Evolutionary conservation across 2,329 filamentous ascomycete genomes (phyloP).

Genomic region (Cryphonectria japonica): DNA sequence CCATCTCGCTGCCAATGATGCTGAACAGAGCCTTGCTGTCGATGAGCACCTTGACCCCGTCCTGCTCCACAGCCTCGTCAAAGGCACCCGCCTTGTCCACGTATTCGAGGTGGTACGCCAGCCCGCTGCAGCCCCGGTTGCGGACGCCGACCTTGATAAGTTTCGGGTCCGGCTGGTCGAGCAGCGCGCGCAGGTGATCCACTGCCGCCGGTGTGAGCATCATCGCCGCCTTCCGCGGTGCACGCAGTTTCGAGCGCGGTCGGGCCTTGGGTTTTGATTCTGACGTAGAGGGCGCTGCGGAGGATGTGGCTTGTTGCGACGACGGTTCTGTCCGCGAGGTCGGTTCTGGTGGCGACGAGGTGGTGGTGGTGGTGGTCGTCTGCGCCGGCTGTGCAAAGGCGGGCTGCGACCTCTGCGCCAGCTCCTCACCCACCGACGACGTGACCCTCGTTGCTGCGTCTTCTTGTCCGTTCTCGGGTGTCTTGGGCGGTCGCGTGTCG

Average conservation of each 20-base stretch:
- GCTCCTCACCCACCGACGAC: conserved; percentile 58
- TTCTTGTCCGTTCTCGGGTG: conserved; percentile 21
- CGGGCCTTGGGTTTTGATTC: conserved; percentile 58
- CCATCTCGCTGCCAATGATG: conserved; percentile 99
- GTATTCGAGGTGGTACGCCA: conserved; percentile 93
- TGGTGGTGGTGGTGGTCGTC: conserved; percentile 22
- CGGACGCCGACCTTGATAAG: conserved; percentile 93
- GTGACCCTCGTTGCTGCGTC: conserved; percentile 1
- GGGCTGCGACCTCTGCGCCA: conserved; percentile 69
- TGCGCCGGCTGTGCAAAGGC: conserved; percentile 37
- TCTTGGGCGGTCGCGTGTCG: conserved; percentile 54
- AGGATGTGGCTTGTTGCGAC: not conserved
- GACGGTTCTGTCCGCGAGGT: conserved; percentile 8
- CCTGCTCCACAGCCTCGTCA: conserved; percentile 92
- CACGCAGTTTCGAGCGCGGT: conserved; percentile 63
- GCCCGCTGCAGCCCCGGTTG: conserved; percentile 90
- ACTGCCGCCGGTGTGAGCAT: conserved; percentile 81
- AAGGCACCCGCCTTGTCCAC: conserved; percentile 88
- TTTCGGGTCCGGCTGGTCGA: conserved; percentile 87
- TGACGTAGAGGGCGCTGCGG: not conserved
- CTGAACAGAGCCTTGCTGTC: conserved; percentile 97
- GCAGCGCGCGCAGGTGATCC: conserved; percentile 73
- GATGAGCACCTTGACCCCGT: conserved; percentile 92
- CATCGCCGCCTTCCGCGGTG: conserved; percentile 87
- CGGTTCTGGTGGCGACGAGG: conserved; percentile 28